Evolutionary conservation across 2,329 filamentous ascomycete genomes (phyloP), one percentile per base, ranked within the genome.

Genomic region (Colletotrichum falcatum): DNA sequence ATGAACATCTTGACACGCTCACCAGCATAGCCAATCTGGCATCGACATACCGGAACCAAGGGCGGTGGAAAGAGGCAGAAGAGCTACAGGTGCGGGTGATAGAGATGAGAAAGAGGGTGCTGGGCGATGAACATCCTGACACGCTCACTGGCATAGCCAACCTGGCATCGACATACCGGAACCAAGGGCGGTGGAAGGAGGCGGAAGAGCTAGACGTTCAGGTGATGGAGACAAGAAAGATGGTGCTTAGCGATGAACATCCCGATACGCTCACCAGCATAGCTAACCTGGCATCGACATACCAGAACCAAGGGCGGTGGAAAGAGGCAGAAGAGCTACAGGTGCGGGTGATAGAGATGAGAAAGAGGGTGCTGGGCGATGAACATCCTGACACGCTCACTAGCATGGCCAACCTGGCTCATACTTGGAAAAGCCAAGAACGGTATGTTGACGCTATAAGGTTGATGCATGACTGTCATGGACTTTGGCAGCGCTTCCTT

Each of bases 1-100:
- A 30, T 1, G 30, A 62, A 0, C 37, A 63, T 49, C 58, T 33
- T 12, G 26, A 51, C 28, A 46, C 61, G 66, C 49, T 65, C 58
- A 59, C 9, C 0, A 53, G 20, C 5, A 71, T 59, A 16, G 18
- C 0, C 12, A 26, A 62, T 26, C 67, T 66, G 14, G 67, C 33
- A 8, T 7, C 1, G 37, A 37, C 8, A 14, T 58, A 33, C 14
- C 0, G 5, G 30, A 11, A 37, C 26, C 26, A 70, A 37, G 42
- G 58, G 16, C 55, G 42, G 11, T 64, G 53, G 64, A 11, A 42
- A 23, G 53, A 71, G 64, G 64, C 68, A 3, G 59, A 71, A 30
- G 14, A 60, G 59, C 53, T 67, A 28, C 5, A 54, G 0, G 0
- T 54, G 14, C 16, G 6, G 35, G 58, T 66, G 0, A 66, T 62